Base-by-base conservation (phyloP, 78 protist species). In the Dictyostelium citrinum region DNA sequence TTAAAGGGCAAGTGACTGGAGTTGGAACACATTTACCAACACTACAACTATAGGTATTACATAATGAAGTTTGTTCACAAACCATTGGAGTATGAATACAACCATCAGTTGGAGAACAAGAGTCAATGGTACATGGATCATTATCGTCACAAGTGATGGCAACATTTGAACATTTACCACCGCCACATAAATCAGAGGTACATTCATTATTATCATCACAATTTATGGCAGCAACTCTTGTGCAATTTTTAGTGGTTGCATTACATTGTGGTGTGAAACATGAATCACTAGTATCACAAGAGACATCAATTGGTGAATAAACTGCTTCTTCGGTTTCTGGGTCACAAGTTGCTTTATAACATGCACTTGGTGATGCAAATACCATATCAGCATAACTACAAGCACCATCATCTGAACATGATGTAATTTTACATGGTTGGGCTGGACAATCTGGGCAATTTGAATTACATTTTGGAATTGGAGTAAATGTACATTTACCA, bases 81-180 rank as follows among this genome's bases (percentile, higher is more conserved):
- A 35, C 77, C 1, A 16, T 79, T 67, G 31, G 71, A 6, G 5
- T 29, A 39, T 46, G 74, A 1, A 46, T 10, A 60, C 95, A 90
- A 29, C 95, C 67, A 17, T 41, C 45, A 2, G 35, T 2, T 10
- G 27, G 24, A 6, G 81, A 49, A 82, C 95, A 90, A 17, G 58
- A 6, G 51, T 90, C 95, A 4, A 20, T 46, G 14, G 90, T 91
- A 41, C 95, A 22, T 24, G 27, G 31, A 24, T 61, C 71, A 61
- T 61, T 61, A 39, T 82, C 90, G 39, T 82, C 82, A 31, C 90
- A 82, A 39, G 3, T 22, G 1, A 61, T 43, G 3, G 33, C 17
- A 1, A 31, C 49, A 45, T 61, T 17, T 17, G 5, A 1, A 45
- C 83, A 86, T 0, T 20, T 81, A n/a, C 85, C 85, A 20, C 51